Percentiles rank a stretch among this genome's conserved stretches.
Evolutionary conservation across 2,329 filamentous ascomycete species (phyloP).

Genomic region (Furcasterigmium sp.): DNA sequence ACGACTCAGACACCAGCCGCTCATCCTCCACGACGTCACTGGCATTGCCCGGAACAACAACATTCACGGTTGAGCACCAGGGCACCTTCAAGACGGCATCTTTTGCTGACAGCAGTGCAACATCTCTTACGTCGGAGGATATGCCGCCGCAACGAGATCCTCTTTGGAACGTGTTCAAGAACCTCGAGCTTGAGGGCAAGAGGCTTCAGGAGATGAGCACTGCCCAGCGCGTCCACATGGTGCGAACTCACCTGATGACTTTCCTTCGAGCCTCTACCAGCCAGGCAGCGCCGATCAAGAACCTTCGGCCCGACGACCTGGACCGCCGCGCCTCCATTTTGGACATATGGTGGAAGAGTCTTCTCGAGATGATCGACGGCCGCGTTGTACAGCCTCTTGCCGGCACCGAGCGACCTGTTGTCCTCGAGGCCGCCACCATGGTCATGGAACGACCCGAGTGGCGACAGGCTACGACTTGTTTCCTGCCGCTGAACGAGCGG

Average conservation of each 20-base stretch:
- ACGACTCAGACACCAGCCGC: conserved; percentile 36
- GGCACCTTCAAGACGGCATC: conserved; percentile 31
- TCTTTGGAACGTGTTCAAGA: conserved; percentile 50
- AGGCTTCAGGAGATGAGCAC: conserved; percentile 68
- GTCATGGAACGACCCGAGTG: conserved; percentile 90
- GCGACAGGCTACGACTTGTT: conserved; percentile 66
- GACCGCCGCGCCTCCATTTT: conserved; percentile 75
- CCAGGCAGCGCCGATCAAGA: conserved; percentile 55
- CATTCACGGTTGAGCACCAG: conserved; percentile 13
- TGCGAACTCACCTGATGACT: conserved; percentile 67
- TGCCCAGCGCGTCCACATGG: conserved; percentile 67
- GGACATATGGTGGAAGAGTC: conserved; percentile 84
- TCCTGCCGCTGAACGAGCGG: conserved; percentile 57
- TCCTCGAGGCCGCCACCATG: conserved; percentile 72
- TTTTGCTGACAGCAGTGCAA: conserved; percentile 29
- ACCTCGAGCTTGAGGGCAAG: conserved; percentile 41
- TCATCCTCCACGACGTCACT: conserved; percentile 42
- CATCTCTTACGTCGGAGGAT: conserved; percentile 34
- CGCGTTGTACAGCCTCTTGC: conserved; percentile 64
- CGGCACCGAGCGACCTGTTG: conserved; percentile 74
- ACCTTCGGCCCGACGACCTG: conserved; percentile 71
- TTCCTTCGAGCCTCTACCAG: conserved; percentile 68
- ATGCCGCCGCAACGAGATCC: conserved; percentile 43
- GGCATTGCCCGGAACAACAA: conserved; percentile 32
- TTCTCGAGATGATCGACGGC: conserved; percentile 77